Conservation (phyloP, 2,329 filamentous ascomycete species). For the Diplocarpon rosae region DNA sequence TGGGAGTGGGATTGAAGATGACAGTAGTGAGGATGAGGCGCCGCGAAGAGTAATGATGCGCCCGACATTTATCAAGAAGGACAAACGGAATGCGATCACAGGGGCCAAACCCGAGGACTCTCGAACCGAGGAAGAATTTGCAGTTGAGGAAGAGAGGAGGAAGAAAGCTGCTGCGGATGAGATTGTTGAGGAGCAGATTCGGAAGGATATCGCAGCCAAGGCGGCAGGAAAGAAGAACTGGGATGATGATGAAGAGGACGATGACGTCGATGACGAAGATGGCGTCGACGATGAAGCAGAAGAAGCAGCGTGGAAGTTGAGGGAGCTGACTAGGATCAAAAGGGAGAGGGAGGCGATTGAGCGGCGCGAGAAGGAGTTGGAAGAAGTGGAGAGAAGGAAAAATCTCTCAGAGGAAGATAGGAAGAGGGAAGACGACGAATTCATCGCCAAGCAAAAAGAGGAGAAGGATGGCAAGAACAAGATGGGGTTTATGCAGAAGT, state of each 20-base stretch:
- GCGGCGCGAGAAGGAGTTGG: constrained; percentile 69
- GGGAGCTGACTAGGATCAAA: constrained; percentile 81
- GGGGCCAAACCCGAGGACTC: constrained; percentile 21
- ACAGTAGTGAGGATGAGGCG: constrained; percentile 45
- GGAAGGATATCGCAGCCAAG: constrained; percentile 65
- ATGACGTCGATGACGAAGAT: constrained; percentile 82
- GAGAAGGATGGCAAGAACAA: constrained; percentile 56
- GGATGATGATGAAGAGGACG: constrained; percentile 61
- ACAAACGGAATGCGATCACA: constrained; percentile 32
- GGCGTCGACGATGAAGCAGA: constrained; percentile 79
- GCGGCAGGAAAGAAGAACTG: constrained; percentile 72
- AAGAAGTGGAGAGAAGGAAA: constrained; percentile 77
- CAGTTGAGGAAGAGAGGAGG: constrained; percentile 47
- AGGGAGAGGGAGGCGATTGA: constrained; percentile 79
- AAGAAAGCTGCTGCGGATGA: constrained; percentile 64
- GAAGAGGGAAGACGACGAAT: constrained; percentile 70
- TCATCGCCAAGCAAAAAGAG: constrained; percentile 54
- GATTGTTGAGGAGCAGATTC: constrained; percentile 79
- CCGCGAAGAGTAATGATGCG: constrained; percentile 47
- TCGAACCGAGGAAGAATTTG: constrained; percentile 32
- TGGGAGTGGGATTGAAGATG: constrained; percentile 25
- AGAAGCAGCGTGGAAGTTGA: constrained; percentile 83
- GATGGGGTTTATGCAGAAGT: constrained; percentile 87
- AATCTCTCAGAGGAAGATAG: constrained; percentile 83
- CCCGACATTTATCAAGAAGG: constrained; percentile 53